phyloP scores from a whole-genome alignment of 345 rosid species.

The Psidium guajava region DNA sequence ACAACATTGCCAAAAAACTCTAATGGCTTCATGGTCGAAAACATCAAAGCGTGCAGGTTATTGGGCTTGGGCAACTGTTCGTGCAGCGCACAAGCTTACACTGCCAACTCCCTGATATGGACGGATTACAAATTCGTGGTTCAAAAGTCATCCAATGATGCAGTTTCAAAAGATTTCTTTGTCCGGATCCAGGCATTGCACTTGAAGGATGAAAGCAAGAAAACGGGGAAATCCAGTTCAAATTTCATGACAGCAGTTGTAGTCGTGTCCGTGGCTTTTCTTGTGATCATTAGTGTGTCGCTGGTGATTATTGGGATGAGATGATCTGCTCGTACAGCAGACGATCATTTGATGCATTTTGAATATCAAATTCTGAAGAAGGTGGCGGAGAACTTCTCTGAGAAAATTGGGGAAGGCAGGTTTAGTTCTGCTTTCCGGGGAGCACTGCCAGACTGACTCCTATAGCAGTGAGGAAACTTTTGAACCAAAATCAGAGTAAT shows the following conservation, averaged over 20 bases:
- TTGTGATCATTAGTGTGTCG: background rate
- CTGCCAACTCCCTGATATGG: constrained; percentile 7
- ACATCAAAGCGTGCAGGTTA: constrained; percentile 3
- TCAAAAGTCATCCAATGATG: background rate
- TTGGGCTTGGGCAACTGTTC: constrained; percentile 19
- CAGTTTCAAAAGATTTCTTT: background rate
- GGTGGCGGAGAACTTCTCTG: constrained; percentile 6
- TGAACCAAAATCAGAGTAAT: background rate
- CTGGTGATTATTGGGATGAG: background rate
- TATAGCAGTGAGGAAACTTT: constrained; percentile 17
- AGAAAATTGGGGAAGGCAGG: constrained; percentile 17
- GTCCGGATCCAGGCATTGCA: background rate
- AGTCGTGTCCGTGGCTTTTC: background rate
- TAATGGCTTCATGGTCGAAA: background rate
- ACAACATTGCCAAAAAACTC: background rate
- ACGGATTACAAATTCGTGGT: background rate
- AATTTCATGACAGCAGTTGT: background rate
- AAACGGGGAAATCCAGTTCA: background rate
- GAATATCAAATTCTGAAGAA: background rate
- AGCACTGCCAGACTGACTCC: background rate
- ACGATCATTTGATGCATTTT: background rate
- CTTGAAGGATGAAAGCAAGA: background rate
- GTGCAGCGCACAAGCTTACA: constrained; percentile 21
- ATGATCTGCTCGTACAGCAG: background rate
- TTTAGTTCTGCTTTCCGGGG: constrained; percentile 18